Evolutionary conservation across 2,329 filamentous ascomycete genomes (phyloP).

Genomic region (Cladobotryum mycophilum): DNA sequence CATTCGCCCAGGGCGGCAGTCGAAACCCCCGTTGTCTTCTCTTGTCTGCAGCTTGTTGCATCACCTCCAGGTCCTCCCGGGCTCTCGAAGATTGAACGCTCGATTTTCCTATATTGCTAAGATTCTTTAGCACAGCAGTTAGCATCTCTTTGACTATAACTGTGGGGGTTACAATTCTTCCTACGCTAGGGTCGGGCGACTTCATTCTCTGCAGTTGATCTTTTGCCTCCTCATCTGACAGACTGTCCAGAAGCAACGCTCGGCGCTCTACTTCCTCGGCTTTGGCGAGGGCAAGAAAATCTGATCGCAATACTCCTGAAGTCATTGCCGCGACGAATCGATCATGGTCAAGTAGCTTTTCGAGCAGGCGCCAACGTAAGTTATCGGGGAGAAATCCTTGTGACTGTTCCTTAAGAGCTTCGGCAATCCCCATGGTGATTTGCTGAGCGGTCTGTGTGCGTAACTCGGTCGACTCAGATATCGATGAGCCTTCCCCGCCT

Average conservation of each 20-base stretch:
- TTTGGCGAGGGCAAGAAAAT: constrained; percentile 23
- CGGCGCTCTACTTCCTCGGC: constrained; percentile 22
- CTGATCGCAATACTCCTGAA: constrained; percentile 19
- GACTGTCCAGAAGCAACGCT: constrained; percentile 18
- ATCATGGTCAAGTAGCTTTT: constrained; percentile 19
- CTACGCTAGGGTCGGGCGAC: constrained; percentile 28
- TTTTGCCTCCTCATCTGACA: constrained; percentile 22
- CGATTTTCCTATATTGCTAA: constrained; percentile 24
- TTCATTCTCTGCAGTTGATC: constrained; percentile 16
- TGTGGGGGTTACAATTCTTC: constrained; percentile 8
- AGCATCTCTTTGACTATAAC: not conserved
- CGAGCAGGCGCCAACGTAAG: constrained; percentile 30
- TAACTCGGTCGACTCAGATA: not conserved
- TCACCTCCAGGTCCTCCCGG: constrained; percentile 26
- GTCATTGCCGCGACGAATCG: constrained; percentile 27
- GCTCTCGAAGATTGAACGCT: constrained; percentile 10
- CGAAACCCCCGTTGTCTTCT: constrained; percentile 19
- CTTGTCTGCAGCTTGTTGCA: constrained; percentile 26
- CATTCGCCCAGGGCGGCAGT: constrained; percentile 28
- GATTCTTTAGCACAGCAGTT: constrained; percentile 20
- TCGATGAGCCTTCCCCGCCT: too few species aligned
- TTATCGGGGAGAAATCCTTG: constrained; percentile 27
- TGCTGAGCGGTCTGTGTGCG: not conserved
- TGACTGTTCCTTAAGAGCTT: constrained; percentile 17
- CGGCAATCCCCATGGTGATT: constrained; percentile 22